A percentile compares a stretch with the other conserved stretches of the same genome.
Evolutionary conservation across 257 asterid species (phyloP).

Genomic region (Solanum peruvianum): DNA sequence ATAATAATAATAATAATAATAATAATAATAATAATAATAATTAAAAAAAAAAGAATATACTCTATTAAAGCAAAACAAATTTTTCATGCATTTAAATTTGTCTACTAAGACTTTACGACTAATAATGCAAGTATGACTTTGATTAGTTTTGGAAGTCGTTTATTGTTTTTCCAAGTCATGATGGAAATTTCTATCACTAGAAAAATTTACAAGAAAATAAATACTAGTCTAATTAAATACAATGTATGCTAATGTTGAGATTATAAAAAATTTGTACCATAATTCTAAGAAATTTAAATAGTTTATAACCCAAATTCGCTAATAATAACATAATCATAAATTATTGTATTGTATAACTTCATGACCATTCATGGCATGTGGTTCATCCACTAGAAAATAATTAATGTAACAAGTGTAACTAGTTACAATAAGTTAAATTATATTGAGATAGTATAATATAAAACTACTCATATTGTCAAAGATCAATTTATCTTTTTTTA

Average conservation of each 20-base stretch:
- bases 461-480: neutral
- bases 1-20: neutral
- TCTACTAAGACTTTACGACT: neutral
- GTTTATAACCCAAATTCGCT: neutral
- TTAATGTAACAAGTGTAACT: neutral
- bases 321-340: neutral
- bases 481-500: too few species aligned
- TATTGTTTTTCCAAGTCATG: neutral
- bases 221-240: neutral
- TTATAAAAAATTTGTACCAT: too few species aligned
- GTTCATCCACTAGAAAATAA: neutral
- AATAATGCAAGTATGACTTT: neutral
- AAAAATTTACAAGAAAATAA: neutral
- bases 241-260: too few species aligned
- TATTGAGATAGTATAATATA: neutral
- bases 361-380: neutral
- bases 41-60: neutral
- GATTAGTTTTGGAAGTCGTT: too few species aligned
- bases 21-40: neutral
- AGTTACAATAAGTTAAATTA: neutral
- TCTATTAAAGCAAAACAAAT: neutral
- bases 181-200: neutral
- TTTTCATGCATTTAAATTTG: neutral
- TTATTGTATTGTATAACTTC: neutral
- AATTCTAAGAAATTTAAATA: too few species aligned